Percentiles rank a stretch among this genome's conserved stretches.
Conservation (phyloP, 169 alveolate species). For the Plasmodium blacklocki region DNA sequence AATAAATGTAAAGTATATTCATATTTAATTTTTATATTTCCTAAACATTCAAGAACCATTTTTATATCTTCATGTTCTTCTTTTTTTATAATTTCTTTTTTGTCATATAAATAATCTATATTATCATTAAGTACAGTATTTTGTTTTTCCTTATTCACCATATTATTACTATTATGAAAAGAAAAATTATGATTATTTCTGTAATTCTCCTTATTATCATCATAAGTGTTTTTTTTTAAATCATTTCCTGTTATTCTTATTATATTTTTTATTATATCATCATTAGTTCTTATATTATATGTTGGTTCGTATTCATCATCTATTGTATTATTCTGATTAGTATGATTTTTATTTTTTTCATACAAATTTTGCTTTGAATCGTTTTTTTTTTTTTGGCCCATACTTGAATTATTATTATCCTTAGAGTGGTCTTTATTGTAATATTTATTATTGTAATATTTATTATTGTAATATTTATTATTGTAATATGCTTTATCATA, state of each 20-base stretch:
- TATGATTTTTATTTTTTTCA: too few species aligned
- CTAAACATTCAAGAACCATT: slow-evolving; percentile 66
- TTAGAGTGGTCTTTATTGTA: too few species aligned
- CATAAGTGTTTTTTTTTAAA: background rate
- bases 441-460: too few species aligned
- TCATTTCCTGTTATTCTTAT: background rate
- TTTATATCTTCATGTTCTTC: slow-evolving; percentile 73
- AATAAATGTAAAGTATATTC: background rate
- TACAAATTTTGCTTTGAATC: too few species aligned
- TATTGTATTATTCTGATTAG: too few species aligned
- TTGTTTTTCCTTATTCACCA: background rate
- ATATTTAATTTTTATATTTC: slow-evolving; percentile 57
- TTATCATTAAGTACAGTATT: background rate
- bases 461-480: too few species aligned
- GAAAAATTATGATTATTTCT: background rate
- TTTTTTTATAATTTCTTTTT: slow-evolving; percentile 32
- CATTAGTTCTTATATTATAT: background rate
- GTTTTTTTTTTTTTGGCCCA: too few species aligned
- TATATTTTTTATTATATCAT: background rate
- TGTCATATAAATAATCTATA: slow-evolving; percentile 16
- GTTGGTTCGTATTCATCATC: too few species aligned
- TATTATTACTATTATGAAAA: background rate
- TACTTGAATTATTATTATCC: too few species aligned
- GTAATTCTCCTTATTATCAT: background rate
- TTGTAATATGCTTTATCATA: too few species aligned